phyloP scores from a whole-genome alignment of 805 yeast species.

The Jamesozyma jinghongensis region DNA sequence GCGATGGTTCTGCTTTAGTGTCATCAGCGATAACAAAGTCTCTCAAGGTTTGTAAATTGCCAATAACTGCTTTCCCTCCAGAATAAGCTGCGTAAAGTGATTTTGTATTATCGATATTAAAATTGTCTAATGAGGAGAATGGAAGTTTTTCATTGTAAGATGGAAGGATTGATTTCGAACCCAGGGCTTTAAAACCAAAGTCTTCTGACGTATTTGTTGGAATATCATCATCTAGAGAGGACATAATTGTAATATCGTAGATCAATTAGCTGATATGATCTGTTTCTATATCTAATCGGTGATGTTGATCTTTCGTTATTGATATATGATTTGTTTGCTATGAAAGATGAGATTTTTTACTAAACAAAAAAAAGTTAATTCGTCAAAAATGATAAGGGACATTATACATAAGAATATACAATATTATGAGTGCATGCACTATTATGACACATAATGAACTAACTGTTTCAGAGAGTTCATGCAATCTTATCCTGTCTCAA shows the following conservation, averaged over 20 bases:
- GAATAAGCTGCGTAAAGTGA: slow-evolving; percentile 35
- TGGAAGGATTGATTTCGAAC: slow-evolving; percentile 29
- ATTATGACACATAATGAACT: no score
- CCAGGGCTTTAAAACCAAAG: slow-evolving; percentile 37
- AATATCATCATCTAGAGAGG: slow-evolving; percentile 18
- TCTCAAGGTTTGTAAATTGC: slow-evolving; percentile 29
- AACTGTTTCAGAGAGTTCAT: no score
- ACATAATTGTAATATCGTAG: background rate
- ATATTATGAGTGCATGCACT: no score
- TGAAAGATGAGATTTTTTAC: no score
- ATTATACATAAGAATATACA: no score
- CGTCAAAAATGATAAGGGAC: no score
- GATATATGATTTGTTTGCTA: no score
- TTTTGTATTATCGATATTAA: slow-evolving; percentile 30
- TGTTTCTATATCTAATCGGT: no score
- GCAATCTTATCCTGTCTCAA: no score
- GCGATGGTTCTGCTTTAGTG: slow-evolving; percentile 11
- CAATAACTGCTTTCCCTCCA: slow-evolving; percentile 29
- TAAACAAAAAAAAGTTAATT: background rate
- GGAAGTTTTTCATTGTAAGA: slow-evolving; percentile 30
- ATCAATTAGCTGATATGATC: no score
- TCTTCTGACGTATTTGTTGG: slow-evolving; percentile 31
- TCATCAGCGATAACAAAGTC: slow-evolving; percentile 13
- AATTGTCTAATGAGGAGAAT: slow-evolving; percentile 30
- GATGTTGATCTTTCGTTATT: no score